Percentiles rank a stretch among this genome's conserved stretches.
These are phyloP conservation scores for Spathaspora girioi DNA, from an alignment of 805 yeast species.

Conservation along the genomic window DNA sequence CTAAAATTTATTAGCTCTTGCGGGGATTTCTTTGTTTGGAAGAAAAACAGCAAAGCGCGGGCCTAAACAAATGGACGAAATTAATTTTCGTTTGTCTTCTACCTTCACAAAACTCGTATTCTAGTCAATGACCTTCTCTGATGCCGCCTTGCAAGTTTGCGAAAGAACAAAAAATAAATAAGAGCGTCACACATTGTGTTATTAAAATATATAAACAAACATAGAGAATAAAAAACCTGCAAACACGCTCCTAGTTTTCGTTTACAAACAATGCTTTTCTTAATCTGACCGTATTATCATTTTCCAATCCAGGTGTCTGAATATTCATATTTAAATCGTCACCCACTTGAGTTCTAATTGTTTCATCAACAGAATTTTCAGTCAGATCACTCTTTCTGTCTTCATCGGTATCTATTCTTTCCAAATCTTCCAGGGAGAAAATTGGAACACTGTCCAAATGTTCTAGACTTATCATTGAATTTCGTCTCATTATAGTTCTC, in stretches of 20 bases:
- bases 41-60: background rate
- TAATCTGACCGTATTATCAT: background rate
- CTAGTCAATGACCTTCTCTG: too few relatives aligned
- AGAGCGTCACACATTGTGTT: background rate
- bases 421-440: constrained; percentile 15
- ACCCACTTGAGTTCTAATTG: background rate
- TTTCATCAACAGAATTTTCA: constrained; percentile 1
- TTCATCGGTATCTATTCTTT: background rate
- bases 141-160: too few relatives aligned
- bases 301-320: background rate
- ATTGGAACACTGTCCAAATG: constrained; percentile 28
- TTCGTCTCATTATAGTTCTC: background rate
- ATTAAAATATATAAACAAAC: background rate
- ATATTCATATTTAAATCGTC: background rate
- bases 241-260: background rate
- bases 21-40: background rate
- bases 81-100: too few relatives aligned
- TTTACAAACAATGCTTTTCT: background rate
- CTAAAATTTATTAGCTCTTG: background rate
- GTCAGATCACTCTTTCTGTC: constrained; percentile 2
- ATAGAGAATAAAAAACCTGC: background rate
- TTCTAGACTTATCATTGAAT: constrained; percentile 7
- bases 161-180: too few relatives aligned
- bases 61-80: background rate
- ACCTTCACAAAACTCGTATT: too few relatives aligned